Base-by-base conservation (phyloP, 768 basidiomycete genomes). In the Mycena polygramma region DNA sequence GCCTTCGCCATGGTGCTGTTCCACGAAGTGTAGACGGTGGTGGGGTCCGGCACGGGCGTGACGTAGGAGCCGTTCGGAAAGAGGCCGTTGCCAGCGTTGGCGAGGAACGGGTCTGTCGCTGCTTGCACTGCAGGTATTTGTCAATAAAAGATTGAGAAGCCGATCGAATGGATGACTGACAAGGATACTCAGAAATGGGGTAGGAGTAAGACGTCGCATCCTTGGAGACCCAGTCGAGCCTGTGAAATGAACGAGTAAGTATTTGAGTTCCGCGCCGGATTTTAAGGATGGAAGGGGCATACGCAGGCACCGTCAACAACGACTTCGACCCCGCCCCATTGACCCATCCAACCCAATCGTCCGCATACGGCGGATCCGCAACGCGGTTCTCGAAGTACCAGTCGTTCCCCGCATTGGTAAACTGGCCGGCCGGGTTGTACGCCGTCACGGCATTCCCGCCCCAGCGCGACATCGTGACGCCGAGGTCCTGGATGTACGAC, bases 211-310 rank as follows among this genome's bases (percentile, higher is more conserved):
- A 89, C 3, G 84, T 81, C 5, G 79, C 73, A 72, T 89, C 88
- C 68, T 89, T 89, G 2, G 88, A 77, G 4, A 89, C 88, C 88
- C 88, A 89, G 71, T 88, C 88, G 39, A 89, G 81, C 20, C 87
- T 88, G 63, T 20, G 46, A n/a, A 62, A 15, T 2, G 15, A 5
- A 15, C 41, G 41, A 41, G 19, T 30, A 30, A 30, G 30, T 30
- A 30, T 30, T n/a, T n/a, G 30, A 30, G 30, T 3, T 2, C 3
- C 30, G 6, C 30, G 30, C 30, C 30, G 6, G 30, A 30, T 3
- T 2, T 30, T 6, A 3, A 30, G 0, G 15, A 17, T 41, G 39
- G 14, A 60, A 63, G 11, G 20, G 17, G 79, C 87, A 63, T 76
- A 88, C 87, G 87, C 84, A 69, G 88, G 88, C 48, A 89, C 76